These are phyloP conservation scores for Amaranthus tricolor DNA, from an alignment of 179 eudicot species.

Conservation along the genomic window DNA sequence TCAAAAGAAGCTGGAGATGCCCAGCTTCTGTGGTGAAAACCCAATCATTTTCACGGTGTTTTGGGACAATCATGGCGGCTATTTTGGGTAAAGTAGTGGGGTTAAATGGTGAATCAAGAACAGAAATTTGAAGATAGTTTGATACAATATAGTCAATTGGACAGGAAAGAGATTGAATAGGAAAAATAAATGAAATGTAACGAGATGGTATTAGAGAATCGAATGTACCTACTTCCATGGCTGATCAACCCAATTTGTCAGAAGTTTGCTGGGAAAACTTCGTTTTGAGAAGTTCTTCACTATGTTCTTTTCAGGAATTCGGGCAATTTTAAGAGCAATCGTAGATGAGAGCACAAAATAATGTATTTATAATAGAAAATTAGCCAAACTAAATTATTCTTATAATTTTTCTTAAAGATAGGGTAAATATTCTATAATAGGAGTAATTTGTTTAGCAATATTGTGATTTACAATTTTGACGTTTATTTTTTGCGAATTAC, in stretches of 20 bases:
- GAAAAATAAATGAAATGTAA: slow-evolving; percentile 62
- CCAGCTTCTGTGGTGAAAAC: slow-evolving; percentile 71
- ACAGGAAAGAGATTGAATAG: slow-evolving; percentile 28
- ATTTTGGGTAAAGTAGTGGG: slow-evolving; percentile 23
- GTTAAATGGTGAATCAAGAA: slow-evolving; percentile 66
- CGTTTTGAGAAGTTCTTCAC: too few species aligned
- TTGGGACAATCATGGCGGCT: slow-evolving; percentile 77
- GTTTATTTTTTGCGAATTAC: too few species aligned
- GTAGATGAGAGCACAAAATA: too few species aligned
- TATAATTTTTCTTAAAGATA: too few species aligned
- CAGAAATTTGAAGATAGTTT: slow-evolving; percentile 53
- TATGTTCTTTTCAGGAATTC: too few species aligned
- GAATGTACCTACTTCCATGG: slow-evolving; percentile 45
- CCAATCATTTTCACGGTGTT: slow-evolving; percentile 75
- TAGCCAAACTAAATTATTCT: too few species aligned
- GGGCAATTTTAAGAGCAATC: too few species aligned
- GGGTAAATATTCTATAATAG: too few species aligned
- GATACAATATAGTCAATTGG: slow-evolving; percentile 31
- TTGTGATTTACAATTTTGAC: too few species aligned
- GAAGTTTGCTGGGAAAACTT: too few species aligned
- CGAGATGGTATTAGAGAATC: slow-evolving; percentile 57
- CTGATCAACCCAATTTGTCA: slow-evolving; percentile 11
- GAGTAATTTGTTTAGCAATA: too few species aligned
- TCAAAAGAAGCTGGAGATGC: slow-evolving; percentile 60
- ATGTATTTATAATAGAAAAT: too few species aligned